Base-by-base conservation (phyloP, 257 asterid genomes). In the Solanum chaucha region DNA sequence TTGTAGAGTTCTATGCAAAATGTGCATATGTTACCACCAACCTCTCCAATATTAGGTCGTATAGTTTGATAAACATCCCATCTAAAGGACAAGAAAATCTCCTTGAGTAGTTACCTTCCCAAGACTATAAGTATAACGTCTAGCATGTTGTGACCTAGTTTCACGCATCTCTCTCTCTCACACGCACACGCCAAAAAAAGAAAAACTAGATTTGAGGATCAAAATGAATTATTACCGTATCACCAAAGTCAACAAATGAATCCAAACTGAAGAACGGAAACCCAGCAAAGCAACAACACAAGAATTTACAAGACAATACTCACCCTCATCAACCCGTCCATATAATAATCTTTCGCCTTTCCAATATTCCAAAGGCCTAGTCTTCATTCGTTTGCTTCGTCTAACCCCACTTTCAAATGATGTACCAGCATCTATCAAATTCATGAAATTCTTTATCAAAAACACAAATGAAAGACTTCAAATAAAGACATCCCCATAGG, bases 281-380 rank as follows among this genome's bases (percentile, higher is more conserved):
- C n/a, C 58, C 87, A 26, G 40, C 5, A 84, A 61, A 68, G 77
- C 19, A 46, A 70, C 22, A 32, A 70, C 24, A 70, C 26, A n/a
- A 72, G 8, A 35, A 35, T 61, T 48, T 81, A 41, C 46, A 10
- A 59, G 72, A 59, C 51, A 87, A 86, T 88, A 92, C 99, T 91
- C 89, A 96, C 99, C 92, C 88, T 92, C 88, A 73, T 92, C 85
- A 32, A 93, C 89, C 82, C 98, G 94, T 59, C 95, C 96, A 88
- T 91, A 97, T 83, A 96, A 41, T 84, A 93, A 87, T 85, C 98
- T 91, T 93, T 96, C 99, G 32, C 99, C 99, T 91, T 92, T 95
- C 99, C 99, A 95, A 89, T 86, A 97, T 84, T 93, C 98, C 86
- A 97, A 91, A 86, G 98, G 99, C 89, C 98, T 96, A 87, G 86